These are phyloP conservation scores for Neurospora terricola DNA, from an alignment of 495 filamentous ascomycete species.

Conservation along the genomic window DNA sequence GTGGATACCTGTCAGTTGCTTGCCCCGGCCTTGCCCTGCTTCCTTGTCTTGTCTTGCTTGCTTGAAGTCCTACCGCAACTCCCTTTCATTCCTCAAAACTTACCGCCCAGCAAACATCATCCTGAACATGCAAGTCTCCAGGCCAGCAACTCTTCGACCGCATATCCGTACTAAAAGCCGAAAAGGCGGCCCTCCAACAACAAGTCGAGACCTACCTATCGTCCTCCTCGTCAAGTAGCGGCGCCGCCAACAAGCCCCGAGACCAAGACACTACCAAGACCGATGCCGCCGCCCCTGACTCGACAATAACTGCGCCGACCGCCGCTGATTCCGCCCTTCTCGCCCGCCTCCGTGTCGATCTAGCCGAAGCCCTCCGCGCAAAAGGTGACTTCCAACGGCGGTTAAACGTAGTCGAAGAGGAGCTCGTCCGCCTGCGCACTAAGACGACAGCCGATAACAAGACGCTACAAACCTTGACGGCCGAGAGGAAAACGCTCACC, in stretches of 20 bases:
- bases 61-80: background rate
- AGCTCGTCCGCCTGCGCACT: constrained; percentile 49
- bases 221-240: constrained; percentile 8
- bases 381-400: constrained; percentile 54
- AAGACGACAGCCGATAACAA: constrained; percentile 45
- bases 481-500: constrained; percentile 50
- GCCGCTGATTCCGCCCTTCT: constrained; percentile 26
- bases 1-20: constrained; percentile 33
- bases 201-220: constrained; percentile 5
- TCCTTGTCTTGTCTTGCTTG: background rate
- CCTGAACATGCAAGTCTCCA: constrained; percentile 17
- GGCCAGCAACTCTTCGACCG: constrained; percentile 64
- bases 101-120: constrained; percentile 1
- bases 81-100: constrained; percentile 13
- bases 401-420: constrained; percentile 48
- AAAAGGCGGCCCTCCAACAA: constrained; percentile 30
- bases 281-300: constrained; percentile 10
- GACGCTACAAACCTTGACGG: constrained; percentile 49
- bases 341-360: constrained; percentile 47
- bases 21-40: constrained; percentile 1
- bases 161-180: constrained; percentile 45
- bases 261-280: background rate
- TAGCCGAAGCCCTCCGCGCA: constrained; percentile 65
- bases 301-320: constrained; percentile 9
- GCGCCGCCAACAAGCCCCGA: constrained; percentile 5